A percentile compares a stretch with the other conserved stretches of the same genome.
These are phyloP conservation scores for Epichloe baconii DNA, from an alignment of 2,329 filamentous ascomycete genomes.

Conservation along the genomic window DNA sequence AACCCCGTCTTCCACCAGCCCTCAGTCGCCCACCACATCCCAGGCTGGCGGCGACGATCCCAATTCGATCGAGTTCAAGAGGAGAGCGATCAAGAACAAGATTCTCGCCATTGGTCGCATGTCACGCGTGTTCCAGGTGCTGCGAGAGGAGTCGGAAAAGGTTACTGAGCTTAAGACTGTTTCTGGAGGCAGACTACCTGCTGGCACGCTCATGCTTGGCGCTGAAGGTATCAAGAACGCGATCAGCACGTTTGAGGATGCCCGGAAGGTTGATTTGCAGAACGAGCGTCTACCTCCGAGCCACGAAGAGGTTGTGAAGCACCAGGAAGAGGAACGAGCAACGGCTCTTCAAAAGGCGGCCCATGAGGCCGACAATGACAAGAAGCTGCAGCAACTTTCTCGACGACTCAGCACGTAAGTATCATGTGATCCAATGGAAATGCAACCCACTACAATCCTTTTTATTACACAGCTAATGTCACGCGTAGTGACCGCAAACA, in stretches of 20 bases:
- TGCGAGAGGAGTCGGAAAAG: constrained; percentile 92
- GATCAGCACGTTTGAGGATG: constrained; percentile 93
- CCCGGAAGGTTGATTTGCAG: constrained; percentile 89
- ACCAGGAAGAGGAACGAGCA: constrained; percentile 67
- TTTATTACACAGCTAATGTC: neutral
- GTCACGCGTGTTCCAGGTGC: constrained; percentile 94
- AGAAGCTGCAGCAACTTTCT: constrained; percentile 72
- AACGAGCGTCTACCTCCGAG: constrained; percentile 90
- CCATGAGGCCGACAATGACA: constrained; percentile 84
- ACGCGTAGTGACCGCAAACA: constrained; percentile 21
- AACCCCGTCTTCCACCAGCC: constrained; percentile 45
- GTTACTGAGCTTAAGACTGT: constrained; percentile 98
- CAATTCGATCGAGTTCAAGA: constrained; percentile 85
- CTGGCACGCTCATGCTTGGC: constrained; percentile 93
- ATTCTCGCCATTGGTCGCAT: constrained; percentile 93
- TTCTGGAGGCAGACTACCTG: constrained; percentile 79
- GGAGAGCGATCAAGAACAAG: constrained; percentile 98
- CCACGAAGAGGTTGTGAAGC: constrained; percentile 79
- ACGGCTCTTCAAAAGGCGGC: constrained; percentile 77
- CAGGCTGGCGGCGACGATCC: constrained; percentile 43
- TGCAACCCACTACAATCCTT: neutral
- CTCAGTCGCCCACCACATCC: constrained; percentile 50
- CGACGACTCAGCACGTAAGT: constrained; percentile 84
- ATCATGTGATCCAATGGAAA: neutral
- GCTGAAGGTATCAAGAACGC: constrained; percentile 98